Conservation (phyloP, 441 rosid genomes). For the Populus hybrid region DNA sequence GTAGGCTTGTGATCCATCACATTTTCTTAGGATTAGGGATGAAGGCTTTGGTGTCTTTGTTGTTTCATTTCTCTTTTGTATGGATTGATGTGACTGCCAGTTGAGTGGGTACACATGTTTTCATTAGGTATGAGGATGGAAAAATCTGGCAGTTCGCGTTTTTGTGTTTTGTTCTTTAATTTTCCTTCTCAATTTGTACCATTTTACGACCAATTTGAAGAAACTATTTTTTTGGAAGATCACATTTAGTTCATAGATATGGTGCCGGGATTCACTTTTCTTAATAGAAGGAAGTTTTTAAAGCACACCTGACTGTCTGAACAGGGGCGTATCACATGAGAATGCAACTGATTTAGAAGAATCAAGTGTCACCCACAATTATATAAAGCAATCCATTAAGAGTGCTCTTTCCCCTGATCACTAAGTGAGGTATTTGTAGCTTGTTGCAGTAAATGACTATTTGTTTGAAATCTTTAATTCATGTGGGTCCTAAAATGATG, state of each 20-base stretch:
- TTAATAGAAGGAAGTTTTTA: neutral
- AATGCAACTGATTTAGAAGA: too few relatives aligned
- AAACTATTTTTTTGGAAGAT: neutral
- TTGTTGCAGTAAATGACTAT: neutral
- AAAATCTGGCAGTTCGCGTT: neutral
- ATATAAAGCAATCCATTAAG: too few relatives aligned
- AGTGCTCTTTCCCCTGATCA: too few relatives aligned
- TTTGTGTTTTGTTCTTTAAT: neutral
- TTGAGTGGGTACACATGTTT: neutral
- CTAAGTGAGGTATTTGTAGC: too few relatives aligned
- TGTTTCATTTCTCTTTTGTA: neutral
- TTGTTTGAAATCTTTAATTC: neutral
- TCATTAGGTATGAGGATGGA: neutral
- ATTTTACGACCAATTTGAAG: neutral
- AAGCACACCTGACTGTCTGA: conserved; percentile 4
- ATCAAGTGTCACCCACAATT: too few relatives aligned
- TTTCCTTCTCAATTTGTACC: neutral
- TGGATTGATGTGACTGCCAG: neutral
- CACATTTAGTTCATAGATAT: neutral
- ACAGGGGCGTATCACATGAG: conserved; percentile 5
- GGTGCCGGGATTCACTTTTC: neutral
- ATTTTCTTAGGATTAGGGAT: neutral
- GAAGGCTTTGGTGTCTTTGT: neutral
- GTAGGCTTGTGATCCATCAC: neutral
- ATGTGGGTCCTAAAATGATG: neutral